Percentiles rank a stretch among this genome's conserved stretches.
phyloP scores from a whole-genome alignment of 805 yeast species.

The Cyberlindnera amylophila region DNA sequence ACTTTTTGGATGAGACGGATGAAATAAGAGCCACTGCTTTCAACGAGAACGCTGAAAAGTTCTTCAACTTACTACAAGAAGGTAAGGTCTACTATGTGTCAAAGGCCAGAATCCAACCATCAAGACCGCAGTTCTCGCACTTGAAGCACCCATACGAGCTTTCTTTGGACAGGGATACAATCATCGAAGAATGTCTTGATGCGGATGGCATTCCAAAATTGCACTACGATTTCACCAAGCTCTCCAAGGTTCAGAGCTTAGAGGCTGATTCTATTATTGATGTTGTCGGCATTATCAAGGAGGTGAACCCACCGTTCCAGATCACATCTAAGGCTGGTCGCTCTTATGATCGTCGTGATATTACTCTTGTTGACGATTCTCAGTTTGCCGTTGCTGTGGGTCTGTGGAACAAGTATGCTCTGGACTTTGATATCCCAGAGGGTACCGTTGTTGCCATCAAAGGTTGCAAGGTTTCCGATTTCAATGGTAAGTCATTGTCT shows the following conservation, averaged over 20 bases:
- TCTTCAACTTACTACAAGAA: constrained; percentile 72
- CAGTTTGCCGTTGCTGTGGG: constrained; percentile 75
- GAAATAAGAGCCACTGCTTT: constrained; percentile 96
- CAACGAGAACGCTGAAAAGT: constrained; percentile 79
- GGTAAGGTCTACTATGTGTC: constrained; percentile 86
- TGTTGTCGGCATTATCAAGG: constrained; percentile 81
- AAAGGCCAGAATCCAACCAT: constrained; percentile 73
- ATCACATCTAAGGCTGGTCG: constrained; percentile 88
- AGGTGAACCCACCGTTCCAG: constrained; percentile 70
- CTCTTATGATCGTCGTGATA: constrained; percentile 88
- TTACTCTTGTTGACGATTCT: constrained; percentile 80
- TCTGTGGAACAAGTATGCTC: constrained; percentile 86
- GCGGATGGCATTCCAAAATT: constrained; percentile 72
- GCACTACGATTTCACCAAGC: constrained; percentile 68
- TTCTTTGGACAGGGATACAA: constrained; percentile 72
- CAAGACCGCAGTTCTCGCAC: constrained; percentile 83
- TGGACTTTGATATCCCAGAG: constrained; percentile 65
- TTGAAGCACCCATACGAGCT: constrained; percentile 88
- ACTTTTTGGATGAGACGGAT: constrained; percentile 89
- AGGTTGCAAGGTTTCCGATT: constrained; percentile 86
- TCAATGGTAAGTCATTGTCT: constrained; percentile 80
- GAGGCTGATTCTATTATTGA: constrained; percentile 76
- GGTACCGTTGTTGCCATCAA: constrained; percentile 90
- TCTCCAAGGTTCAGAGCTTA: constrained; percentile 59
- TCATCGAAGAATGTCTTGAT: constrained; percentile 63